A percentile compares a stretch with the other conserved stretches of the same genome.
Conservation (phyloP, 164 flowering plant species). For the Malania oleifera region DNA sequence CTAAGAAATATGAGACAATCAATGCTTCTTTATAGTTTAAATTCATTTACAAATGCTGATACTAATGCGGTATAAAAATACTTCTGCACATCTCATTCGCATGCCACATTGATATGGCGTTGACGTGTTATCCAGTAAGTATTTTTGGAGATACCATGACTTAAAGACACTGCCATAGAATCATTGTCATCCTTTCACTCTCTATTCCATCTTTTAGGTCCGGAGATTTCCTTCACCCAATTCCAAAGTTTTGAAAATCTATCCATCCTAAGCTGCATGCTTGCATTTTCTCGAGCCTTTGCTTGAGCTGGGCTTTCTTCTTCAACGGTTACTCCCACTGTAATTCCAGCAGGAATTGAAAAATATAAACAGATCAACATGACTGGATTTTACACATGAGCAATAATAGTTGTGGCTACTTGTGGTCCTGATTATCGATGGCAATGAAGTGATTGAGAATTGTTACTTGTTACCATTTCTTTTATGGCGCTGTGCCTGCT, state of each 20-base stretch:
- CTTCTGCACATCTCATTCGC: too few relatives aligned
- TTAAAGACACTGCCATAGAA: too few relatives aligned
- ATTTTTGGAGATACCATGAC: too few relatives aligned
- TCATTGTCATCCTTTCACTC: not conserved
- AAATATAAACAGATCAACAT: not conserved
- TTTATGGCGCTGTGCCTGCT: conserved; percentile 14
- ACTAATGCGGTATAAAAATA: too few relatives aligned
- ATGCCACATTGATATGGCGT: too few relatives aligned
- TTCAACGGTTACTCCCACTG: conserved; percentile 22
- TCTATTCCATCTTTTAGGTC: conserved; percentile 5
- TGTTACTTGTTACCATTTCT: conserved; percentile 23
- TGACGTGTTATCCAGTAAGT: too few relatives aligned
- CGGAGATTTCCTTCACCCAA: conserved; percentile 32
- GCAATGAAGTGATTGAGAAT: not conserved
- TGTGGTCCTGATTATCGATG: not conserved
- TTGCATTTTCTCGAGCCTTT: conserved; percentile 45
- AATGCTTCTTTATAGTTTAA: too few relatives aligned
- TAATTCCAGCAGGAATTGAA: not conserved
- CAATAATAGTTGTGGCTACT: too few relatives aligned
- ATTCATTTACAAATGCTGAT: too few relatives aligned
- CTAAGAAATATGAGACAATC: too few relatives aligned
- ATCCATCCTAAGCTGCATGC: conserved; percentile 35
- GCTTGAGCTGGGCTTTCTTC: conserved; percentile 64
- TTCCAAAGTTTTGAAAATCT: conserved; percentile 36
- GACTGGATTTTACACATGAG: not conserved